Evolutionary conservation across 768 basidiomycete genomes (phyloP).

Genomic region (Ramaria rubella): DNA sequence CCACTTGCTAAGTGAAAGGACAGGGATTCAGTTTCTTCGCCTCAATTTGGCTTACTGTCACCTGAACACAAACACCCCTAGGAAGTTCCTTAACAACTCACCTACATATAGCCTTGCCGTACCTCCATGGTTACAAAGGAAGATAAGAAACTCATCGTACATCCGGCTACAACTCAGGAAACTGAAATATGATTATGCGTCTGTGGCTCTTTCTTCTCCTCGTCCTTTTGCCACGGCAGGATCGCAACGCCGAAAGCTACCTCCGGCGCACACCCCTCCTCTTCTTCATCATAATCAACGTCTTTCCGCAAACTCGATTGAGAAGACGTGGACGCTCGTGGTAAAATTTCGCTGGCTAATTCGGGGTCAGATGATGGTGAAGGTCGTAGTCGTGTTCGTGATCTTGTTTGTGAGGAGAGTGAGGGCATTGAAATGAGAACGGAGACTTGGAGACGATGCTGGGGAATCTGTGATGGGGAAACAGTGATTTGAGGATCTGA

Average conservation of each 20-base stretch:
- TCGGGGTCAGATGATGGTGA: not conserved
- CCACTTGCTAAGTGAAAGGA: too few relatives aligned
- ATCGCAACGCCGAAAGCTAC: conserved; percentile 6
- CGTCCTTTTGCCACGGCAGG: not conserved
- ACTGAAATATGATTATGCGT: not conserved
- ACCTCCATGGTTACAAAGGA: too few relatives aligned
- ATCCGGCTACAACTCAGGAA: not conserved
- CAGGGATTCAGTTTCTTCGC: too few relatives aligned
- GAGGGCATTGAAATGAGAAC: conserved; percentile 8
- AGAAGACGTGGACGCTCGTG: too few relatives aligned
- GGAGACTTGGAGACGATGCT: conserved; percentile 4
- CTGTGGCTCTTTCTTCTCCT: not conserved
- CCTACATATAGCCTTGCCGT: too few relatives aligned
- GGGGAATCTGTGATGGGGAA: not conserved
- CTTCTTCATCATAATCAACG: not conserved
- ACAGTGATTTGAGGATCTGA: not conserved
- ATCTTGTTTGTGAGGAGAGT: not conserved
- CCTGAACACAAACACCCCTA: too few relatives aligned
- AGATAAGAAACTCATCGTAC: not conserved
- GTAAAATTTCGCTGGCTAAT: not conserved
- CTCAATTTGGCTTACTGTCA: too few relatives aligned
- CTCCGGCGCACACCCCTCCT: conserved; percentile 4
- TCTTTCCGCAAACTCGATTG: not conserved
- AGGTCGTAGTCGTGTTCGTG: not conserved
- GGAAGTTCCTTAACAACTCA: too few relatives aligned